Evolutionary conservation across 2,329 filamentous ascomycete genomes (phyloP), one percentile per base, ranked within the genome.

Genomic region (Stenocarpella maydis): DNA sequence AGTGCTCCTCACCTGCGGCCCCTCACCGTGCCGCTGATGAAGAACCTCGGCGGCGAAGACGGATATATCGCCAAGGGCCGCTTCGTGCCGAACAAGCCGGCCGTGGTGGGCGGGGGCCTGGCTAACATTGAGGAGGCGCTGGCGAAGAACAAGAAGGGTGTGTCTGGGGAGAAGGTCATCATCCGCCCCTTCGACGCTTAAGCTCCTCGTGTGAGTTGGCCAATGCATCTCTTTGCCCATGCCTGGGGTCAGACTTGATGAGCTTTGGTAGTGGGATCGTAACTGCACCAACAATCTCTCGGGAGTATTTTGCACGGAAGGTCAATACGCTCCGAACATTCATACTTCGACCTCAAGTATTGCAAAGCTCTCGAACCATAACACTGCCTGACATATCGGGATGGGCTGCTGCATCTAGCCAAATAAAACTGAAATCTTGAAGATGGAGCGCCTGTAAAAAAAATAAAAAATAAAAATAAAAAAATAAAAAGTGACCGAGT

Each of bases 61-160:
- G 77, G 77, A 5, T 79, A 73, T 49, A 73, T 79, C 37, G 77
- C 77, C 3, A 74, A 74, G 49, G 77, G 77, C 4, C 64, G 75
- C 6, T 76, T 76, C 37, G 68, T 73, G 10, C 77, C 78, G 0
- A 79, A 79, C 64, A 73, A 75, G 19, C 67, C 74, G 10, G 60
- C 72, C 8, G 72, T 79, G 9, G 68, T 79, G 1, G 55, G 71
- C 2, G 78, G 78, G 28, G 77, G 78, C 0, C 50, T 80, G 54
- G 72, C 31, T 3, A 75, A 67, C 4, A 47, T 77, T 9, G 75
- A 76, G 39, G 72, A 72, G 37, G 75, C 75, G 6, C 61, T 77
- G 2, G 71, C 70, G 17, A 74, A 72, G 73, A 73, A 75, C 66
- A 77, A 76, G 72, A 50, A 71, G 10, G 75, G 75, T 19, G 74